Percentiles rank a stretch among this genome's conserved stretches.
Conservation (phyloP, 768 basidiomycete genomes). For the Mrakia gelida region DNA sequence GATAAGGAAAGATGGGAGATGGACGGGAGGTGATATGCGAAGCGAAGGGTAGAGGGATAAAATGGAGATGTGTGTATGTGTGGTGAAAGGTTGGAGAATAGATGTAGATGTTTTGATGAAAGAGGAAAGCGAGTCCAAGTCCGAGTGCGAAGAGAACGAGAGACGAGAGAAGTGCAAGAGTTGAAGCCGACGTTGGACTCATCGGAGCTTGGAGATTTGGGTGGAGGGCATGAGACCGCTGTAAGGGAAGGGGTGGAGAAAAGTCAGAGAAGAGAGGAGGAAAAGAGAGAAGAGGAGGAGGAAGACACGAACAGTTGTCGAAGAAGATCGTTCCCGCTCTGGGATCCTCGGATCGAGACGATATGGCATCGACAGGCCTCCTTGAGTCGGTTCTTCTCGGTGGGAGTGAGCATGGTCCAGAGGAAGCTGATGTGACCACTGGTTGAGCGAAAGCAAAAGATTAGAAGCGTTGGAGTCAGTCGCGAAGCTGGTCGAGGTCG, state of each 20-base stretch:
- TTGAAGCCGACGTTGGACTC: not conserved
- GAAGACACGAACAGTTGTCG: constrained; percentile 37
- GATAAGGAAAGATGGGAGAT: too few relatives aligned
- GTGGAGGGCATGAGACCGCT: constrained; percentile 31
- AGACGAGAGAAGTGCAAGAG: not conserved
- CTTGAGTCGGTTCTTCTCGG: constrained; percentile 38
- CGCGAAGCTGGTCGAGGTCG: too few relatives aligned
- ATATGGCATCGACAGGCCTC: constrained; percentile 38
- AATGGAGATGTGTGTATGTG: too few relatives aligned
- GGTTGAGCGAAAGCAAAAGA: not conserved
- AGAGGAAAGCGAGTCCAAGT: too few relatives aligned
- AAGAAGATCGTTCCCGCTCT: constrained; percentile 42
- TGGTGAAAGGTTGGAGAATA: too few relatives aligned
- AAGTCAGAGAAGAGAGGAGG: not conserved
- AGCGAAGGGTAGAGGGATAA: too few relatives aligned
- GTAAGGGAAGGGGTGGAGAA: too few relatives aligned
- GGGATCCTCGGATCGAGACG: constrained; percentile 41
- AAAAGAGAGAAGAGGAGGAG: not conserved
- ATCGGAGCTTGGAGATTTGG: constrained; percentile 28
- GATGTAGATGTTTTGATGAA: too few relatives aligned
- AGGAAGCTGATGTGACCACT: constrained; percentile 31
- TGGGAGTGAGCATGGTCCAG: constrained; percentile 33
- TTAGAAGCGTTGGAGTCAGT: not conserved
- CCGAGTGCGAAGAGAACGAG: not conserved
- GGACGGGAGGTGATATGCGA: too few relatives aligned